Evolutionary conservation across 2,329 filamentous ascomycete species (phyloP).

Genomic region (Pseudocercospora musae): DNA sequence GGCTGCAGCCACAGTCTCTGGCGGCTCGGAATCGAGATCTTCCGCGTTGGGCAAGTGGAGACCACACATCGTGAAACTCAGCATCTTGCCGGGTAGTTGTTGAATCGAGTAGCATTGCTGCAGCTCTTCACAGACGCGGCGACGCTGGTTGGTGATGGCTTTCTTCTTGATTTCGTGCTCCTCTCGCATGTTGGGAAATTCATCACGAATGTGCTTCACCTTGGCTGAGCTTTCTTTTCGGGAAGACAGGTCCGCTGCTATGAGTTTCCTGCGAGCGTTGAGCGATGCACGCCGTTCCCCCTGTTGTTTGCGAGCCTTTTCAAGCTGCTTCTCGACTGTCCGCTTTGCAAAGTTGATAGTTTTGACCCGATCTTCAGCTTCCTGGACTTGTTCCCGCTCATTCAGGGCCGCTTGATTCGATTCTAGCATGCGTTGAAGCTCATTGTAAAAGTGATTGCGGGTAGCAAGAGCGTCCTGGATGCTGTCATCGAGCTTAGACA

Average conservation of each 20-base stretch:
- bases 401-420: slow-evolving; percentile 39
- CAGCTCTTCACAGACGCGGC: slow-evolving; percentile 83
- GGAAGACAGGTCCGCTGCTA: slow-evolving; percentile 46
- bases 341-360: slow-evolving; percentile 53
- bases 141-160: slow-evolving; percentile 76
- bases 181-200: slow-evolving; percentile 42
- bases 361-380: slow-evolving; percentile 44
- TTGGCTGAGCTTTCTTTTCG: slow-evolving; percentile 40
- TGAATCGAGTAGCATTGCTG: slow-evolving; percentile 76
- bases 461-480: slow-evolving; percentile 85
- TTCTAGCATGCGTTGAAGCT: slow-evolving; percentile 61
- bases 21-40: slow-evolving; percentile 64
- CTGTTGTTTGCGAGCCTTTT: slow-evolving; percentile 58
- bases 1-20: slow-evolving; percentile 74
- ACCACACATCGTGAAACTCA: slow-evolving; percentile 80
- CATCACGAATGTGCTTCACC: slow-evolving; percentile 54
- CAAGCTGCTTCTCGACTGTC: slow-evolving; percentile 64
- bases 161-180: slow-evolving; percentile 50
- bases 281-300: slow-evolving; percentile 68
- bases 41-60: slow-evolving; percentile 75
- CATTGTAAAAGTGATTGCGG: slow-evolving; percentile 67
- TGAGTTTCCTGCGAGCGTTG: slow-evolving; percentile 62
- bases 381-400: slow-evolving; percentile 36
- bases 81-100: slow-evolving; percentile 59
- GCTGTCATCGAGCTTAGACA: slow-evolving; percentile 84